These are phyloP conservation scores for Arachnopeziza araneosa DNA, from an alignment of 2,329 filamentous ascomycete genomes.

Conservation along the genomic window DNA sequence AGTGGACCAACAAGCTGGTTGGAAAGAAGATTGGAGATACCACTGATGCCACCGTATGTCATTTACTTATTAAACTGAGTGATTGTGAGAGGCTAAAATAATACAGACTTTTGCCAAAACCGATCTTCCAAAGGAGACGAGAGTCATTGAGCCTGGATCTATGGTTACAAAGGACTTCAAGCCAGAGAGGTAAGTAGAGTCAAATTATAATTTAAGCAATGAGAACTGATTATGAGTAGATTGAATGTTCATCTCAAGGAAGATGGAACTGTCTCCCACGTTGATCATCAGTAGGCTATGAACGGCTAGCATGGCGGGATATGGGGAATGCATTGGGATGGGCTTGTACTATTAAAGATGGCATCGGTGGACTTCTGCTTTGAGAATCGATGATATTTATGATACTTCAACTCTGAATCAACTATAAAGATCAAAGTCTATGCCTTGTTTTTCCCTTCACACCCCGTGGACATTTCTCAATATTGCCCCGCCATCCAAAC, in stretches of 20 bases:
- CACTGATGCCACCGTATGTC: conserved; percentile 48
- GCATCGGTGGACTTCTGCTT: not conserved
- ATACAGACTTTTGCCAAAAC: conserved; percentile 53
- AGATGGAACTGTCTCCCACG: conserved; percentile 55
- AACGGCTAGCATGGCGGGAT: not conserved
- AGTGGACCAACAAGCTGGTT: conserved; percentile 57
- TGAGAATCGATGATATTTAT: not conserved
- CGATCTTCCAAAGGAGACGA: conserved; percentile 51
- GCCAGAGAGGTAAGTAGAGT: conserved; percentile 24
- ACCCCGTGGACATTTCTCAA: not conserved
- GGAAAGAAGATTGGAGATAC: conserved; percentile 56
- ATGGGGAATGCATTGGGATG: not conserved
- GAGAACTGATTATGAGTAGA: conserved; percentile 33
- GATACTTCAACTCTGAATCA: no score
- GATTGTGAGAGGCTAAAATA: not conserved
- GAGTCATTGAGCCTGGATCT: conserved; percentile 50
- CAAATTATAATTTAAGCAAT: not conserved
- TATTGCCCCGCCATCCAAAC: not conserved
- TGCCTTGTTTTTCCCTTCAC: not conserved
- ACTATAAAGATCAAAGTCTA: no score
- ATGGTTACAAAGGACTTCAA: conserved; percentile 55
- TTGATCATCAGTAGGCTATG: conserved; percentile 29
- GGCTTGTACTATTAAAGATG: not conserved
- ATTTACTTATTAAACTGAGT: not conserved
- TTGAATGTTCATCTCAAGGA: conserved; percentile 56